These are phyloP conservation scores for Dittrichia graveolens DNA, from an alignment of 129 eudicot species.

Conservation along the genomic window DNA sequence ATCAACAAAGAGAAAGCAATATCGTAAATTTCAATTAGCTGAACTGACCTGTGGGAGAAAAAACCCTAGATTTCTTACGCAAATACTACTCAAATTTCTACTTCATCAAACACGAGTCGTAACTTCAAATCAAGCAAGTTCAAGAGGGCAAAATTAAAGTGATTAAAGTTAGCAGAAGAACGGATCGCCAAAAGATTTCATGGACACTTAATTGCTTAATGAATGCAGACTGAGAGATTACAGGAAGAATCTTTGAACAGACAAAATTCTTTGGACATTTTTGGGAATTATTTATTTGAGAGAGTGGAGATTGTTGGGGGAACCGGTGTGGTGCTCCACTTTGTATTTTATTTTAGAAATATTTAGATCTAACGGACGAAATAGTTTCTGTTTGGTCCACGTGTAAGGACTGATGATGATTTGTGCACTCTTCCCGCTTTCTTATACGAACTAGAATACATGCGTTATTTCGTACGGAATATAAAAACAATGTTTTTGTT, in stretches of 20 bases:
- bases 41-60: slow-evolving; percentile 23
- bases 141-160: background rate
- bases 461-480: background rate
- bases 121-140: slow-evolving; percentile 10
- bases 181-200: background rate
- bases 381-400: slow-evolving; percentile 1
- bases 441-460: background rate
- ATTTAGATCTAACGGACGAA: slow-evolving; percentile 25
- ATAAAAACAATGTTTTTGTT: background rate
- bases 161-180: background rate
- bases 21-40: background rate
- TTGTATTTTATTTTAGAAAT: slow-evolving; percentile 13
- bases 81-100: slow-evolving; percentile 15
- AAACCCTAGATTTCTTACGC: slow-evolving; percentile 32
- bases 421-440: slow-evolving; percentile 20
- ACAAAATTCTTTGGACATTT: slow-evolving; percentile 29
- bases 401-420: slow-evolving; percentile 30
- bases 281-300: slow-evolving; percentile 25
- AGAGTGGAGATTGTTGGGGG: slow-evolving; percentile 32
- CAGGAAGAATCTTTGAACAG: slow-evolving; percentile 29
- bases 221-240: slow-evolving; percentile 11
- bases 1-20: background rate
- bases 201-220: slow-evolving; percentile 1
- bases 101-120: slow-evolving; percentile 7
- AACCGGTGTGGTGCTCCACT: slow-evolving; percentile 39